Conservation (phyloP, 305 asterid genomes). For the Striga hermonthica region DNA sequence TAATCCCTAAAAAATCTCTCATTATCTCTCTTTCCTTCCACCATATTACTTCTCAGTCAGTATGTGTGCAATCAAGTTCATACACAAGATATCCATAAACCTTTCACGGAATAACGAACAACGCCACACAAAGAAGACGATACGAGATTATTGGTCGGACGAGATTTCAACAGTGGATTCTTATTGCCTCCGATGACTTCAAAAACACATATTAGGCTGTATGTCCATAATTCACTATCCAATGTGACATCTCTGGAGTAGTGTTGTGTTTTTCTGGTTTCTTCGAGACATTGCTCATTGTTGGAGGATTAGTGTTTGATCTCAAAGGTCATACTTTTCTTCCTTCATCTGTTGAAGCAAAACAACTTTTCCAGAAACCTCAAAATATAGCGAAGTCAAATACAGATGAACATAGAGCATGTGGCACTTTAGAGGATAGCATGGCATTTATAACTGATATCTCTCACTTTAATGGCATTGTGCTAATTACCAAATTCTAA, state of each 20-base stretch:
- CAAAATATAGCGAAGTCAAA: neutral
- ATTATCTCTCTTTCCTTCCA: no score
- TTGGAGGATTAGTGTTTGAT: slow-evolving; percentile 27
- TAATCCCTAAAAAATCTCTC: no score
- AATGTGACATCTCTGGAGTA: slow-evolving; percentile 38
- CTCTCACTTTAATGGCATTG: neutral
- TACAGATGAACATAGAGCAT: slow-evolving; percentile 11
- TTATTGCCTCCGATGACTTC: slow-evolving; percentile 39
- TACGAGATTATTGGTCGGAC: no score
- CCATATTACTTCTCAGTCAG: no score
- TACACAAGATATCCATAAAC: no score
- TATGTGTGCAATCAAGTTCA: no score
- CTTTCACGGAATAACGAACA: no score
- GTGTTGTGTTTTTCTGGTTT: slow-evolving; percentile 39
- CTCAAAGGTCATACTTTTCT: slow-evolving; percentile 24
- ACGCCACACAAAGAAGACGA: no score
- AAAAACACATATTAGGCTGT: slow-evolving; percentile 56
- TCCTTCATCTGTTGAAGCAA: slow-evolving; percentile 25
- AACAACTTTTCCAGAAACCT: slow-evolving; percentile 23
- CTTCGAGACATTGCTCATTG: slow-evolving; percentile 34
- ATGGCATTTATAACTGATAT: neutral
- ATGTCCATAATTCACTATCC: slow-evolving; percentile 45
- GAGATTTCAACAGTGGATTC: slow-evolving; percentile 22
- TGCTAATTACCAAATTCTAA: neutral
- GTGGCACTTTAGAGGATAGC: neutral